Evolutionary conservation across 805 yeast species (phyloP), one percentile per base, ranked within the genome.

Genomic region (Schizosaccharomyces japonicus): DNA sequence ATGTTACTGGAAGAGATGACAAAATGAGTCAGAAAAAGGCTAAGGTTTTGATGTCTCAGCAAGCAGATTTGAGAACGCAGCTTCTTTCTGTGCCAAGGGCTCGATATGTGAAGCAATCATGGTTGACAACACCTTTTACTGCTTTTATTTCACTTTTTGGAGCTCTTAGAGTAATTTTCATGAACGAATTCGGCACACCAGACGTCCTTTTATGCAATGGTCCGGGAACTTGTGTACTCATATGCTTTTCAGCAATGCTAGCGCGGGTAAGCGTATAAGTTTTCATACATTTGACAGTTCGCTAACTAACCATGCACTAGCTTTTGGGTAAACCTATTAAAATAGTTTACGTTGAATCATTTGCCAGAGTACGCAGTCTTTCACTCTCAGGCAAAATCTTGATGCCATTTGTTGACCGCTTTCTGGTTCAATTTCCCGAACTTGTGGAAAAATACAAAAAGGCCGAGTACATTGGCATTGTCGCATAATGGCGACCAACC

Each of bases 341-440:
- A 49, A 76, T 90, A 23, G 60, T 90, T 1, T 90, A 87, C 57
- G 65, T 87, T 25, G 96, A 87, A 60, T 77, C 90, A 45, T 65
- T 87, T 39, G 95, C 96, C 0, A 66, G 96, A 39, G 94, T 84
- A 7, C 66, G 68, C 48, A 63, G 65, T 2, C 66, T 90, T 47
- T 83, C 95, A 56, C 62, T 84, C 29, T 75, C 85, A 15, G 98
- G 96, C 0, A 57, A 62, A 45, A 57, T 87, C 11, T 65, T 79
- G 51, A 83, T 83, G 3, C 46, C 33, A 8, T 29, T 27, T 17
- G 63, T 90, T 3, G 80, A 83, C 58, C 65, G 85, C 21, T 80
- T 90, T 51, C 56, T 90, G 1, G 96, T 90, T 6, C 98, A 90
- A 59, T 90, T 98, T 98, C 72, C 72, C 26, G 66, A 67, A 26